Conservation (phyloP, 192 early-diverging fungal genomes). For the Linnemannia schmuckeri region DNA sequence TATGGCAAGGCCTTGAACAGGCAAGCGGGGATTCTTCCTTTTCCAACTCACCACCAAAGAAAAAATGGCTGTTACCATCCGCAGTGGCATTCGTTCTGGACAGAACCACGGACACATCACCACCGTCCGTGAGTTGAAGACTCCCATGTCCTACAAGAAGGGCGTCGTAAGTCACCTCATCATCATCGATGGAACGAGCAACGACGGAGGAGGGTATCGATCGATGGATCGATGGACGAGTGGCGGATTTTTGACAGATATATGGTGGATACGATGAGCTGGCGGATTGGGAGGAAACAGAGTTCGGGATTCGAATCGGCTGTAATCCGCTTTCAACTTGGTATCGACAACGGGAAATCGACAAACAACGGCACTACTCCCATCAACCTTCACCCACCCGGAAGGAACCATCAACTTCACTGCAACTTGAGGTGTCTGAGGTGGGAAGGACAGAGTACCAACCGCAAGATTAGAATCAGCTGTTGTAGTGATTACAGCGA, state of each 20-base stretch:
- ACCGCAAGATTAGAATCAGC: neutral
- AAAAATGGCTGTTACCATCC: slow-evolving; percentile 72
- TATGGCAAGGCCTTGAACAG: neutral
- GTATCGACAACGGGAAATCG: neutral
- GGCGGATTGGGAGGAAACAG: neutral
- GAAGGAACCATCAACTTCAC: neutral
- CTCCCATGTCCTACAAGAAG: slow-evolving; percentile 83
- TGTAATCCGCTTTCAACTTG: neutral
- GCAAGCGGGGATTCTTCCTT: slow-evolving; percentile 19
- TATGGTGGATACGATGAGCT: slow-evolving; percentile 2
- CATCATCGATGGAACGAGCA: slow-evolving; percentile 44
- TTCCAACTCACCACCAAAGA: slow-evolving; percentile 32
- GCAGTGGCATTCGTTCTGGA: slow-evolving; percentile 91
- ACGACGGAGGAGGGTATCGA: slow-evolving; percentile 5
- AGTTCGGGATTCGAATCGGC: slow-evolving; percentile 1
- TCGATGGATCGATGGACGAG: slow-evolving; percentile 33
- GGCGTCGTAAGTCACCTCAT: slow-evolving; percentile 74
- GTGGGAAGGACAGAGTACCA: neutral
- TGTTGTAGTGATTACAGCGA: neutral
- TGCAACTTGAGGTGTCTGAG: neutral
- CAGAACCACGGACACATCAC: slow-evolving; percentile 95
- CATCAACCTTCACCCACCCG: neutral
- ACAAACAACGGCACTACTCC: neutral
- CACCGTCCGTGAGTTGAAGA: slow-evolving; percentile 76
- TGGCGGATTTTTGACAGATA: slow-evolving; percentile 8